Base-by-base conservation (phyloP, 352 stramenopile species). In the Peronospora belbahrii region DNA sequence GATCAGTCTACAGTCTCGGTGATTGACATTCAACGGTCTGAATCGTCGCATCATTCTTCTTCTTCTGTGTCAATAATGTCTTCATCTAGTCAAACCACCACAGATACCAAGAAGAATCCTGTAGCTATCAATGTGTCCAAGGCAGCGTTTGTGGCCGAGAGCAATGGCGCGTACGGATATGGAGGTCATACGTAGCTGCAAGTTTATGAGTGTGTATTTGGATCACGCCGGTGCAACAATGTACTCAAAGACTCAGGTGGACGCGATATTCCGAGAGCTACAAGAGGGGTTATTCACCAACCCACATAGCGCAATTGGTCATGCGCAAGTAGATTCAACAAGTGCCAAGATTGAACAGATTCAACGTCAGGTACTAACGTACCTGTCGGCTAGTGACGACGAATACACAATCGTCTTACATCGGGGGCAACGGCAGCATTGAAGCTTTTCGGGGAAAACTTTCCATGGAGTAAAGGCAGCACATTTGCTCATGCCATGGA, bases 171-270 rank as follows among this genome's bases (percentile, higher is more conserved):
- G 35, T 74, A 74, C 27, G 65, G 65, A 40, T 69, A 70, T 45
- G 56, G 56, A 32, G 46, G 49, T 6, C 15, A 34, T 11, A 8
- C 27, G 39, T 45, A 31, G 44, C 45, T 69, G 33, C 53, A 35
- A 43, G 44, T 78, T 17, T 64, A 81, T 38, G 57, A 69, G 55
- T 31, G 58, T 88, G 36, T 94, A 93, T 49, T 51, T 95, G 41
- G 84, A 95, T 47, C 82, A 95, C 50, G 82, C 84, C 3, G 82
- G 82, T 24, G 80, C 84, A 22, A 93, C 84, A 15, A 67, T 93
- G 47, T 88, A 84, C 49, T 73, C 70, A 10, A 63, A 64, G 22
- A 62, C 62, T 36, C 84, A 95, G 47, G 42, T 95, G 31, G 52
- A 76, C 25, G 48, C 48, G 22, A 48, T 58, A 15, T 74, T 82